Conservation (phyloP, 1,284 basidiomycete species). For the Grifola frondosa region DNA sequence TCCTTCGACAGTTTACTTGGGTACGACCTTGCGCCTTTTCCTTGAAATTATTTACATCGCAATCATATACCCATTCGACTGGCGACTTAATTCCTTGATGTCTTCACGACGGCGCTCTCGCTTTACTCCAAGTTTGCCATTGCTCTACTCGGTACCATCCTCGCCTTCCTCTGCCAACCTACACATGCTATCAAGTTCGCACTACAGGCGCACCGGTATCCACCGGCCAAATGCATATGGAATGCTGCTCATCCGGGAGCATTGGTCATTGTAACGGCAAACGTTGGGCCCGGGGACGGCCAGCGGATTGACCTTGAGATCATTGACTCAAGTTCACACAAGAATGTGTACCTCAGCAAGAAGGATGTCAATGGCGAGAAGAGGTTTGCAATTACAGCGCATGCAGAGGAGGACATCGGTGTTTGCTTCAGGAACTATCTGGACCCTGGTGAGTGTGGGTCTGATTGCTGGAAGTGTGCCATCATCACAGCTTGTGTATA, state of each 20-base stretch:
- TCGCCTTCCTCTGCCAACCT: slow-evolving; percentile 28
- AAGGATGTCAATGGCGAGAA: slow-evolving; percentile 88
- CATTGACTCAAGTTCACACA: slow-evolving; percentile 83
- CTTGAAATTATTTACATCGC: too few relatives aligned
- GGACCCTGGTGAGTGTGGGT: slow-evolving; percentile 59
- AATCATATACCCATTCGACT: too few relatives aligned
- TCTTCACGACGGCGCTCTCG: slow-evolving; percentile 4
- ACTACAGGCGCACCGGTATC: slow-evolving; percentile 67
- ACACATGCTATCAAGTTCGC: slow-evolving; percentile 80
- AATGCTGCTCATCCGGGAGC: slow-evolving; percentile 85
- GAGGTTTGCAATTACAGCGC: slow-evolving; percentile 91
- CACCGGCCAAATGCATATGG: slow-evolving; percentile 86
- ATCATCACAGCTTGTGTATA: slow-evolving; percentile 19
- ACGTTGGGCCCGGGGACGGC: slow-evolving; percentile 69
- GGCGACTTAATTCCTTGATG: too few relatives aligned
- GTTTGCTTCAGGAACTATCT: slow-evolving; percentile 90
- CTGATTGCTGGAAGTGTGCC: neutral
- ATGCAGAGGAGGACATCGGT: slow-evolving; percentile 91
- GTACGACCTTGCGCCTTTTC: too few relatives aligned
- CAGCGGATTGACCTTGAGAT: slow-evolving; percentile 94
- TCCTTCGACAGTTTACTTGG: too few relatives aligned
- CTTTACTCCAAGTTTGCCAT: slow-evolving; percentile 30
- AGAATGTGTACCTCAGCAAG: slow-evolving; percentile 92
- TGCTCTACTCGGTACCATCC: slow-evolving; percentile 35
- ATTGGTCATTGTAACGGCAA: slow-evolving; percentile 93